Percentiles rank a stretch among this genome's conserved stretches.
Conservation (phyloP, 2,329 filamentous ascomycete genomes). For the Monosporascus sp. region DNA sequence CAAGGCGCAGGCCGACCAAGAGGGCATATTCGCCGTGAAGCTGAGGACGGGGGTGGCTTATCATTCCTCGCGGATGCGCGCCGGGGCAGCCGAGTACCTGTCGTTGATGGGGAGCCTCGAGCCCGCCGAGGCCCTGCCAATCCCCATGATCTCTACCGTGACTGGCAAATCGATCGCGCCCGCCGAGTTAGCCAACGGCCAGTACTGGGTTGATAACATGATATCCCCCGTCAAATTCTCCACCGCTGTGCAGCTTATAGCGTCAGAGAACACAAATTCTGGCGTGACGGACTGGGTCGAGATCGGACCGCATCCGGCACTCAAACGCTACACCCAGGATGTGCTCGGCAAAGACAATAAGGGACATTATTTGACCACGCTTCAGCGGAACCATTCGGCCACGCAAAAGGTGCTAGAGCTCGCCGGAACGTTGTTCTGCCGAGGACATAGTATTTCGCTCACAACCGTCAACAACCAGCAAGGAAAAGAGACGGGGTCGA, state of each 20-base stretch:
- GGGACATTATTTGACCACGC: background rate
- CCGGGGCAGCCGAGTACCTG: slow-evolving; percentile 4
- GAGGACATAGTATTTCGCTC: background rate
- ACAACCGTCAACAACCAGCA: slow-evolving; percentile 1
- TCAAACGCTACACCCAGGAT: background rate
- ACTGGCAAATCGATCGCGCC: background rate
- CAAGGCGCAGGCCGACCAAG: slow-evolving; percentile 5
- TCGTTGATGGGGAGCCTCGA: slow-evolving; percentile 5
- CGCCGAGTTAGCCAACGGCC: background rate
- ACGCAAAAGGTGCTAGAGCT: background rate
- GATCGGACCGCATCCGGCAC: background rate
- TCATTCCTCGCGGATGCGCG: slow-evolving; percentile 8
- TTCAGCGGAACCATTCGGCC: too few relatives aligned
- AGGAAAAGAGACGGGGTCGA: background rate
- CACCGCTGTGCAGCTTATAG: background rate
- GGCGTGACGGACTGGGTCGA: too few relatives aligned
- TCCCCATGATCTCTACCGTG: background rate
- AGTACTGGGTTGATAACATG: slow-evolving; percentile 1
- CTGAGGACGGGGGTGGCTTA: slow-evolving; percentile 16
- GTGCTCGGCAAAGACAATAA: background rate
- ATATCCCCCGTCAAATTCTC: background rate
- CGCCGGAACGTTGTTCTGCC: background rate
- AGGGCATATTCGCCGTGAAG: slow-evolving; percentile 14
- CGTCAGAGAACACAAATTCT: background rate
- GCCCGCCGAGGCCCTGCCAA: slow-evolving; percentile 5